Percentiles rank a stretch among this genome's conserved stretches.
phyloP scores from a whole-genome alignment of 495 filamentous ascomycete genomes.

The Daldinia childiae region DNA sequence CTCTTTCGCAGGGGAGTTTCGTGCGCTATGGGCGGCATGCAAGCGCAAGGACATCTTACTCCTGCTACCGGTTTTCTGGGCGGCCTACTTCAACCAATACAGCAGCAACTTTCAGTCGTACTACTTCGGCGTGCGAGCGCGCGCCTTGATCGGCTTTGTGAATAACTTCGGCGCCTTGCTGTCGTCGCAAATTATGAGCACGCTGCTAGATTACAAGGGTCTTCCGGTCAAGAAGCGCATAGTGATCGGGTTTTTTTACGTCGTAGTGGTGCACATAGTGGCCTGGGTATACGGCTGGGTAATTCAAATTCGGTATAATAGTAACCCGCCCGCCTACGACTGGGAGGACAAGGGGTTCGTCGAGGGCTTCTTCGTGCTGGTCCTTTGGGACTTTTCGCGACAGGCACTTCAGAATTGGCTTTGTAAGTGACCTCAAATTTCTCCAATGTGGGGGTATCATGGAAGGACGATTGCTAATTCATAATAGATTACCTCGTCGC shows the following conservation, averaged over 20 bases:
- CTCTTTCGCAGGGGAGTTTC: slow-evolving; percentile 58
- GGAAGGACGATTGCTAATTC: not conserved
- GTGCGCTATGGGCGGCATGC: slow-evolving; percentile 57
- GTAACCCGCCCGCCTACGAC: slow-evolving; percentile 54
- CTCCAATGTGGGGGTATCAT: no score
- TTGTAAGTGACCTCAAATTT: slow-evolving; percentile 30
- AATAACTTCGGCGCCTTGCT: slow-evolving; percentile 54
- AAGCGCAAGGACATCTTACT: slow-evolving; percentile 61
- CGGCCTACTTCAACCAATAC: slow-evolving; percentile 67
- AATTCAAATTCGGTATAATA: slow-evolving; percentile 58
- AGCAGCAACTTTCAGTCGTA: slow-evolving; percentile 67
- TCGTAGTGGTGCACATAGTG: slow-evolving; percentile 53
- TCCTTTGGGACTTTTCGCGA: slow-evolving; percentile 59
- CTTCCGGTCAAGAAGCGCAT: slow-evolving; percentile 53
- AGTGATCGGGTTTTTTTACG: slow-evolving; percentile 54
- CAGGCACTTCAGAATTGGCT: slow-evolving; percentile 60
- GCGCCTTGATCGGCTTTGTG: slow-evolving; percentile 61
- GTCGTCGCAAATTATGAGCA: slow-evolving; percentile 52
- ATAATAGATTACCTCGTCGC: slow-evolving; percentile 21
- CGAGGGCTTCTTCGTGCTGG: slow-evolving; percentile 57
- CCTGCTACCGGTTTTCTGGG: slow-evolving; percentile 64
- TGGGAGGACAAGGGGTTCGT: slow-evolving; percentile 57
- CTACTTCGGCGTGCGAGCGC: slow-evolving; percentile 66
- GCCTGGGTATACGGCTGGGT: slow-evolving; percentile 62
- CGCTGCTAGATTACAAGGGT: slow-evolving; percentile 54